Base-by-base conservation (phyloP, 495 filamentous ascomycete genomes). In the Xylaria cubensis region DNA sequence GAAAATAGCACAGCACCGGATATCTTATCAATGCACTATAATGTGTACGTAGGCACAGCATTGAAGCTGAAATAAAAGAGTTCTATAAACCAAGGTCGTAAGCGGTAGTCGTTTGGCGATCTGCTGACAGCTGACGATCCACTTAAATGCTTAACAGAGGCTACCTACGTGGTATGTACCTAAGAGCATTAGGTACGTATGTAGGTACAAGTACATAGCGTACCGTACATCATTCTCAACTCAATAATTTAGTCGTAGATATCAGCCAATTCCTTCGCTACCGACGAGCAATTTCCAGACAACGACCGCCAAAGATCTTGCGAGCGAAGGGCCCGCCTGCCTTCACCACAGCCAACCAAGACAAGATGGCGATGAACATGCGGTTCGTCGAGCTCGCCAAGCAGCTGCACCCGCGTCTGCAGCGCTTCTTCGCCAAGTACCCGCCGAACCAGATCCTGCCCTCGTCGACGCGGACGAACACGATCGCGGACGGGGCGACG, bases 351-450 rank as follows among this genome's bases (percentile, higher is more conserved):
- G 19, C 32, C 32, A 66, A 9, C 9, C 5, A 39, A 29, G 26
- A 29, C 2, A 50, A 44, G 21, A 67, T 67, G 70, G 41, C 70
- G 70, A 12, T 17, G n/a, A 72, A 75, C 67, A 82, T 78, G 68
- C 84, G 77, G 62, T 88, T 86, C 76, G 80, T 92, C 71, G 80
- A 85, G 69, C 86, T 94, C 68, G 92, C 91, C 36, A 84, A 88
- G 77, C 80, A 86, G 46, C 87, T 95, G 21, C 96, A 94, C 19
- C 81, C 86, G 24, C 90, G 91, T 21, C 88, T 99, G n/a, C 88
- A 88, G 70, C 90, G 90, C 72, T 97, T 99, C 88, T 93, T 99
- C 81, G 90, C 92, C 46, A 90, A 92, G 72, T 97, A 94, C 77
- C 96, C 95, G 32, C 94, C 95, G 36, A 79, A 78, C 69, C 79